phyloP scores from a whole-genome alignment of 192 early-diverging fungal species.

The Glomus cerebriforme region DNA sequence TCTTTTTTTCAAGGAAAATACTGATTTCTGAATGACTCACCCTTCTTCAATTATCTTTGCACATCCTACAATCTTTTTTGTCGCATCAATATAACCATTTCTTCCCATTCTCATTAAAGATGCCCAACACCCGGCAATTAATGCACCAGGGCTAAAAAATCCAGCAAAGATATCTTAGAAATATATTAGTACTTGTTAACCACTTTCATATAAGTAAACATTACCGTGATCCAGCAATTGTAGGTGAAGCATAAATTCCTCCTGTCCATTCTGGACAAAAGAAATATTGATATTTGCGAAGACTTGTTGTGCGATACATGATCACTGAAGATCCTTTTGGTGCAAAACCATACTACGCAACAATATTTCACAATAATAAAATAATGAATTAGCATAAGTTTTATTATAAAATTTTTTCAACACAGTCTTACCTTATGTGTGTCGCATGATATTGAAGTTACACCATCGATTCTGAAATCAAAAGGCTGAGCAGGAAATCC shows the following conservation, averaged over 20 bases:
- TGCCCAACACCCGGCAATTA: constrained; percentile 97
- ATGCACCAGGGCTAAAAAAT: constrained; percentile 69
- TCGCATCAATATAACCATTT: constrained; percentile 81
- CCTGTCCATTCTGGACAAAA: constrained; percentile 90
- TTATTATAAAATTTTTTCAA: neutral
- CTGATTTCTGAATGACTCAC: constrained; percentile 39
- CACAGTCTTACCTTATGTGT: constrained; percentile 75
- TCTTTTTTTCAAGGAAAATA: neutral
- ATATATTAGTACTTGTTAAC: neutral
- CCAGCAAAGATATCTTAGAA: neutral
- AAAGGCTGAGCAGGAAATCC: constrained; percentile 81
- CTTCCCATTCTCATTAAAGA: constrained; percentile 87
- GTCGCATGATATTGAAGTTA: constrained; percentile 95
- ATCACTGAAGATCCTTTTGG: constrained; percentile 97
- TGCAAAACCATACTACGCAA: constrained; percentile 84
- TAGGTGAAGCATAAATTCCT: constrained; percentile 94
- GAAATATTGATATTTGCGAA: constrained; percentile 93
- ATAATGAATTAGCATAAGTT: neutral
- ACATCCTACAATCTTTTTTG: constrained; percentile 73
- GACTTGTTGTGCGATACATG: constrained; percentile 80
- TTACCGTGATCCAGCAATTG: constrained; percentile 84
- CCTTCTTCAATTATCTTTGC: constrained; percentile 41
- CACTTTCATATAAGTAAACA: neutral
- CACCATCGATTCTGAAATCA: constrained; percentile 89
- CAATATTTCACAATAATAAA: neutral